Conservation (phyloP, 2,329 filamentous ascomycete species). For the Paracoccidioides brasiliensis region DNA sequence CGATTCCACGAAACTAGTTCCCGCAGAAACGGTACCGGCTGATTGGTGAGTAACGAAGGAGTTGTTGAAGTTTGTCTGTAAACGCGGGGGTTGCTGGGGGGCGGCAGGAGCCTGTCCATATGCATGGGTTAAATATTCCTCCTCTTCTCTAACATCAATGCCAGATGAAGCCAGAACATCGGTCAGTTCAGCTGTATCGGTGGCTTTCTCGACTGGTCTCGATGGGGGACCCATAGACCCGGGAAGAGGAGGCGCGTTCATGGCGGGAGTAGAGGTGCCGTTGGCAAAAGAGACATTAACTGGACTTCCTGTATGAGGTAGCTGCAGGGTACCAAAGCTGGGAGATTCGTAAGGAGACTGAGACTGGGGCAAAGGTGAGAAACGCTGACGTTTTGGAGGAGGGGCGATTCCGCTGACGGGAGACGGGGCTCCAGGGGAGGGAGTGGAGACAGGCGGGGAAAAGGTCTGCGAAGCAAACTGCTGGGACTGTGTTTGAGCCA, state of each 20-base stretch:
- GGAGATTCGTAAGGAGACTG: conserved; percentile 49
- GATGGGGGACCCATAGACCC: conserved; percentile 52
- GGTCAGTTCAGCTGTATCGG: conserved; percentile 55
- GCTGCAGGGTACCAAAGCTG: conserved; percentile 40
- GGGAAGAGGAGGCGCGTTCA: conserved; percentile 23
- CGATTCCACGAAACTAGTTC: conserved; percentile 39
- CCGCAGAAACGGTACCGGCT: conserved; percentile 28
- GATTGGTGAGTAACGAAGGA: conserved; percentile 31
- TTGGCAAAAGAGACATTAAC: conserved; percentile 33
- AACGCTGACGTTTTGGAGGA: conserved; percentile 58
- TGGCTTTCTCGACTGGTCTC: conserved; percentile 41
- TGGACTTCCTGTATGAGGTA: conserved; percentile 15
- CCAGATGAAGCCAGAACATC: conserved; percentile 76
- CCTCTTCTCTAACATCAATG: conserved; percentile 76
- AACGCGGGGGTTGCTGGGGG: conserved; percentile 31
- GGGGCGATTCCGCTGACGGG: conserved; percentile 38
- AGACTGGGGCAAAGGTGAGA: conserved; percentile 56
- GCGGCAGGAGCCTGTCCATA: conserved; percentile 37
- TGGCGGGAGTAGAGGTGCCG: conserved; percentile 35
- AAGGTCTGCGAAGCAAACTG: conserved; percentile 42
- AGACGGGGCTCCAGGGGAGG: conserved; percentile 47
- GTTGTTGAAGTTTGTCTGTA: conserved; percentile 28
- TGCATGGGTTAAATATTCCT: conserved; percentile 58
- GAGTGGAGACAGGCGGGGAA: conserved; percentile 49
- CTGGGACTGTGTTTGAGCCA: conserved; percentile 50